Conservation (phyloP, 192 early-diverging fungal species). For the Dissophora ornata region DNA sequence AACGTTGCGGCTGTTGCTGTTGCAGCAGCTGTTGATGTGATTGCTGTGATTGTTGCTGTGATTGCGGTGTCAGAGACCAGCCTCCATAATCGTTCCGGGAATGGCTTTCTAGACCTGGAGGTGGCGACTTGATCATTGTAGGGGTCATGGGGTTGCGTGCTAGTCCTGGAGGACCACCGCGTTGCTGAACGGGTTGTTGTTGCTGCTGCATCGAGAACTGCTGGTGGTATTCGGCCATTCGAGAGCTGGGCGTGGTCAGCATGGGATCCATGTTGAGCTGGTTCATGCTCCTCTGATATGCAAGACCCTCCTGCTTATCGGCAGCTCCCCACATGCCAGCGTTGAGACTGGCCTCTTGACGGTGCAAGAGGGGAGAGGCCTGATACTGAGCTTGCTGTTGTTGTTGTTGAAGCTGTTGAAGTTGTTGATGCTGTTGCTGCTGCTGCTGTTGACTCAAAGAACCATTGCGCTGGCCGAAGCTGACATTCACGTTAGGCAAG, state of each 20-base stretch:
- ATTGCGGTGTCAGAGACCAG: conserved; percentile 20
- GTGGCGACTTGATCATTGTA: conserved; percentile 56
- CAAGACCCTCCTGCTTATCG: conserved; percentile 17
- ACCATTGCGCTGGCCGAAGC: conserved; percentile 56
- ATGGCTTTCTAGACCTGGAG: conserved; percentile 55
- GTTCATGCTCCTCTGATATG: conserved; percentile 29
- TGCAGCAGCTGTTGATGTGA: conserved; percentile 17
- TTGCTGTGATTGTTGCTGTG: conserved; percentile 35
- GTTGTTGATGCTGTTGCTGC: conserved; percentile 29
- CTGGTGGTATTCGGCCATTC: conserved; percentile 45
- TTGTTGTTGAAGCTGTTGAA: conserved; percentile 17
- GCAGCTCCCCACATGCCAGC: conserved; percentile 22
- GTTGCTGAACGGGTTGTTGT: conserved; percentile 6
- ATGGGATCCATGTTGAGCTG: conserved; percentile 38
- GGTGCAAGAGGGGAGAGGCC: conserved; percentile 18
- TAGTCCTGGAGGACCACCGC: conserved; percentile 23
- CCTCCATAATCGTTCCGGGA: conserved; percentile 30
- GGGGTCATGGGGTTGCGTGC: conserved; percentile 19
- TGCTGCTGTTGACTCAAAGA: conserved; percentile 21
- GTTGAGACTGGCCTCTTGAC: background rate
- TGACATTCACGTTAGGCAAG: conserved; percentile 71
- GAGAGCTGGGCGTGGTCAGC: conserved; percentile 32
- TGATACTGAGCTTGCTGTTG: conserved; percentile 21
- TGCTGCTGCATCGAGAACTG: conserved; percentile 36
- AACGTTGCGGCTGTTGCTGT: conserved; percentile 15